These are phyloP conservation scores for Helotiales sp. DNA, from an alignment of 2,329 filamentous ascomycete genomes.

Conservation along the genomic window DNA sequence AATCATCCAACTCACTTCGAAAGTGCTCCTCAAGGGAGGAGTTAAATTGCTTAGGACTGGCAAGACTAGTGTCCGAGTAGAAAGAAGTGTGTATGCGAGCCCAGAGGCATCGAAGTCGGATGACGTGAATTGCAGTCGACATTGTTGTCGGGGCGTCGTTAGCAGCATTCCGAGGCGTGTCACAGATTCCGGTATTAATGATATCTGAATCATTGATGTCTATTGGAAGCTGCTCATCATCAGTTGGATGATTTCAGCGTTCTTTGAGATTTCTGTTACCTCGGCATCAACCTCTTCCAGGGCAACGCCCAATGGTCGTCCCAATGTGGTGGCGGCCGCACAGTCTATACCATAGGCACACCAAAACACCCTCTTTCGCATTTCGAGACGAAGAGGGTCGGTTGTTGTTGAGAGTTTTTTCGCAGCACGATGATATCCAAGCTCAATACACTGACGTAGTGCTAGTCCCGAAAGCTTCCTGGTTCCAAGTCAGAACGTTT, in stretches of 20 bases:
- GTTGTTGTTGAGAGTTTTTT: conserved; percentile 12
- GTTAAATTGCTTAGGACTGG: background rate
- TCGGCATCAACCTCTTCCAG: conserved; percentile 10
- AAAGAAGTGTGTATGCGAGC: background rate
- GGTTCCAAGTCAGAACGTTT: background rate
- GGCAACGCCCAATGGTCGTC: conserved; percentile 32
- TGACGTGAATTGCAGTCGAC: background rate
- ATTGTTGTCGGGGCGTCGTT: background rate
- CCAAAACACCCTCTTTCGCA: conserved; percentile 37
- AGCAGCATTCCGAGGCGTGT: background rate
- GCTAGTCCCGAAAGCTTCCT: conserved; percentile 38
- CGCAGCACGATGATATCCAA: conserved; percentile 38
- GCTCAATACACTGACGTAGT: conserved; percentile 38
- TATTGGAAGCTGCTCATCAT: background rate
- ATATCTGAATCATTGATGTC: background rate
- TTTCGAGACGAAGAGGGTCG: conserved; percentile 29
- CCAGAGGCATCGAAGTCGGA: background rate
- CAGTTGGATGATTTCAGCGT: background rate
- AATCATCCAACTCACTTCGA: background rate
- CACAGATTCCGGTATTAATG: background rate
- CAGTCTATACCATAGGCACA: conserved; percentile 37
- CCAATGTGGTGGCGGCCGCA: conserved; percentile 34
- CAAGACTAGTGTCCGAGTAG: background rate
- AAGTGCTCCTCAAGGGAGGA: background rate
- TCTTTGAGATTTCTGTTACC: background rate